Evolutionary conservation across 768 basidiomycete genomes (phyloP), one percentile per base, ranked within the genome.

Genomic region (Paxillus rubicundulus): DNA sequence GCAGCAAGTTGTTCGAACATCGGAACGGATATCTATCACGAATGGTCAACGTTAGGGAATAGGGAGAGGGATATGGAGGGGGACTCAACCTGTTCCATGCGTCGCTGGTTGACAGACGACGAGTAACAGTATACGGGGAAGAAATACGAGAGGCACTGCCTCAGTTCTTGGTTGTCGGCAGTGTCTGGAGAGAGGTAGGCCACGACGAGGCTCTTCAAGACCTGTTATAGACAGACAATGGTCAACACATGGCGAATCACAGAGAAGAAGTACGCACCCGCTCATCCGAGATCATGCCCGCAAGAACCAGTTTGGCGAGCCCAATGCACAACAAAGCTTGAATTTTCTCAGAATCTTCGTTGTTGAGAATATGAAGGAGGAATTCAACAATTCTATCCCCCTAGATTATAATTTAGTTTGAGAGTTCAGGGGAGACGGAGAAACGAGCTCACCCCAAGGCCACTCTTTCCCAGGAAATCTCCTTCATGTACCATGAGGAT

Each of bases 141-240:
- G 76, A 96, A 96, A 66, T 87, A 89, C 4, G 86, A 79, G 36
- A 97, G 70, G 61, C 87, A 92, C 67, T 98, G 95, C 38, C 91
- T 80, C 16, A 98, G 75, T 50, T 87, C 82, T 54, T 90, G 86
- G 61, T 96, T 98, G 27, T 84, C 81, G 14, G 73, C 77, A 2
- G 91, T 96, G 49, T 86, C 80, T 1, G 91, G 90, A 0, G 88
- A 89, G 45, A 97, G 76, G 67, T 89, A 98, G 5, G 81, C 74
- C 20, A 81, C 62, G 13, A 79, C 75, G 8, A 83, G 73, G 42
- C 75, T 70, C 55, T 76, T 70, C 18, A 82, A 63, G 3, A 82
- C 73, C 79, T 82, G 37, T 43, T 13, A 12, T 9, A 30, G 3
- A 21, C 12, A 12, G 9, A 4, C 3, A 20, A 2, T 20, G 21